Base-by-base conservation (phyloP, 208 protist species). In the Wallacemonas sp. region DNA sequence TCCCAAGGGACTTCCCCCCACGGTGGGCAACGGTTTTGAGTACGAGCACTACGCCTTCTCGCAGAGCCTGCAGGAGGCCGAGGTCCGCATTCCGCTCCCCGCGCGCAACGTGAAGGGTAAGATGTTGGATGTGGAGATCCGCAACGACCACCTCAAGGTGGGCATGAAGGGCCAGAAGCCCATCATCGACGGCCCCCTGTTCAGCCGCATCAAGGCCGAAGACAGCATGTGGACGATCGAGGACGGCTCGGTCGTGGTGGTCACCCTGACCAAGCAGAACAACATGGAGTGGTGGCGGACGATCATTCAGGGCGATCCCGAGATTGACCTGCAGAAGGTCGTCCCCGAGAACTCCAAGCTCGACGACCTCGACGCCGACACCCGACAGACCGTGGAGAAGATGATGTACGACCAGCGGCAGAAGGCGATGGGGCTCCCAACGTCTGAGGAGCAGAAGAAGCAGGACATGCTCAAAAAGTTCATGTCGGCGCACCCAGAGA, bases 371-470 rank as follows among this genome's bases (percentile, higher is more conserved):
- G 96, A 98, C 77, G 72, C 75, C 46, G 96, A 98, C 48, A 97
- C 96, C 16, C 83, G 94, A n/a, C 83, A 96, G 78, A 96, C 90
- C 29, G 96, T 98, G 46, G 94, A 98, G 74, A 98, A 98, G 85
- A 98, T 98, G 96, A 98, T 98, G 95, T 98, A 92, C 75, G 94
- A 98, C 74, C 96, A 98, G 82, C 78, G 93, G 2, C 85, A 95
- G 71, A 98, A 98, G 79, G 79, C 87, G 63, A 83, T 97, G 79
- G 96, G 96, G n/a, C 84, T 94, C 47, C 96, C 96, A 8, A 97
- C 96, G 21, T 96, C 87, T 5, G 96, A 98, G 36, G 94, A 98
- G 78, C 80, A 96, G 68, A 87, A 96, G 71, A 98, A 98, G 73
- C 81, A 97, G 30, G 92, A 97, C 30, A 96, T 98, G 82, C 66